Conservation (phyloP, 2,329 filamentous ascomycete genomes). For the Penicillium sp. region DNA sequence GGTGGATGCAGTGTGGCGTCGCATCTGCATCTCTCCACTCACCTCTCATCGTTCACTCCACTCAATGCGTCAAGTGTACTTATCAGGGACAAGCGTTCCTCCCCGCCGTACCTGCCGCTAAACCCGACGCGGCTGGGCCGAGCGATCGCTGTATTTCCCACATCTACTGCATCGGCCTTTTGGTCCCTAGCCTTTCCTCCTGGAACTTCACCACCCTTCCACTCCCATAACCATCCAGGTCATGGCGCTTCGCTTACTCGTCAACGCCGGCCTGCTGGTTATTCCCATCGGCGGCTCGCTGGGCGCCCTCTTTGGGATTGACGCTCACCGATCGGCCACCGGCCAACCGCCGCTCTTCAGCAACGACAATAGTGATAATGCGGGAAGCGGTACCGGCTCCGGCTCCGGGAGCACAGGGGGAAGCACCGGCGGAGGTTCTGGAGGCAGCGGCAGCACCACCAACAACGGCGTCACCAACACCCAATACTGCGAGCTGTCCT, state of each 20-base stretch:
- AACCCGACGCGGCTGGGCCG: constrained; percentile 8
- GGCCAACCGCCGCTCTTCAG: constrained; percentile 50
- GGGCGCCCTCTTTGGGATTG: constrained; percentile 51
- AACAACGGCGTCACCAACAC: constrained; percentile 39
- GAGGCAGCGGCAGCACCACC: constrained; percentile 10
- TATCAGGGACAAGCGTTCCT: constrained; percentile 6
- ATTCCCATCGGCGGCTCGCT: constrained; percentile 52
- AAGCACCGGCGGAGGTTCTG: constrained; percentile 2
- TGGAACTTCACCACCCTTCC: neutral
- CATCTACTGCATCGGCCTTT: too few species aligned
- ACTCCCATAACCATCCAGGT: neutral
- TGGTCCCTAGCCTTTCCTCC: neutral
- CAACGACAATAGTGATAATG: constrained; percentile 25
- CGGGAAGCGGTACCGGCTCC: constrained; percentile 8
- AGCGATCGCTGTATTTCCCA: too few species aligned
- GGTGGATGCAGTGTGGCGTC: neutral
- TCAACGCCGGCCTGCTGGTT: constrained; percentile 52
- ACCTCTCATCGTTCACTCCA: too few species aligned
- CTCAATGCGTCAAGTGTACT: too few species aligned
- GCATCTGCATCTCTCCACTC: too few species aligned
- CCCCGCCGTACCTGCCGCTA: constrained; percentile 16
- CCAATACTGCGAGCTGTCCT: constrained; percentile 45
- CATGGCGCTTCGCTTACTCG: constrained; percentile 36
- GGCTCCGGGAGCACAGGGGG: constrained; percentile 16
- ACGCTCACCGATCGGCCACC: constrained; percentile 44